Evolutionary conservation across 306 rosid genomes (phyloP).

Genomic region (Gastrolobium villosum): DNA sequence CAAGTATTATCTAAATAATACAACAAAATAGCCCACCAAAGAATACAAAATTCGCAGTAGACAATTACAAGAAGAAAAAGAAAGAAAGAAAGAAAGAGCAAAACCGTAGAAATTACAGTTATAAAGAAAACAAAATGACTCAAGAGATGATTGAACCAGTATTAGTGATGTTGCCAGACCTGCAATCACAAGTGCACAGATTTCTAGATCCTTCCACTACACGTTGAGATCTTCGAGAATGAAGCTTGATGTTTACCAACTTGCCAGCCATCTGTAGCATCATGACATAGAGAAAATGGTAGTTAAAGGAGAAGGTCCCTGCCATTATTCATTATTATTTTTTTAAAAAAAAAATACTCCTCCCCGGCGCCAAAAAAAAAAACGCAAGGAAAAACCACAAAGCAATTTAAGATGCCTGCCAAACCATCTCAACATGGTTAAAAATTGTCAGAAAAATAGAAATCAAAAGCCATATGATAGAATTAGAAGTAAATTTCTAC

Average conservation of each 20-base stretch:
- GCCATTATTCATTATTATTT: background rate
- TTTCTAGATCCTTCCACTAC: constrained; percentile 87
- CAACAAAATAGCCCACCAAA: constrained; percentile 40
- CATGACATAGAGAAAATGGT: background rate
- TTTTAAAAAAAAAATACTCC: too few species aligned
- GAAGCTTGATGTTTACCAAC: constrained; percentile 88
- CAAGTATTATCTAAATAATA: constrained; percentile 12
- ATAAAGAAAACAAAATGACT: constrained; percentile 16
- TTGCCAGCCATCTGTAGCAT: constrained; percentile 86
- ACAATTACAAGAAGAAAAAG: background rate
- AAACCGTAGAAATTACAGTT: constrained; percentile 32
- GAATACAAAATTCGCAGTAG: constrained; percentile 34
- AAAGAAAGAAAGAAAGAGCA: constrained; percentile 1
- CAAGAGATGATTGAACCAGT: constrained; percentile 44
- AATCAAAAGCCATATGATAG: constrained; percentile 1
- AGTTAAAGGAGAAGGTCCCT: constrained; percentile 13
- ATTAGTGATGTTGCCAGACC: constrained; percentile 59
- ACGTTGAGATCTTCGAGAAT: constrained; percentile 84
- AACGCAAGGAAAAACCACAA: too few species aligned
- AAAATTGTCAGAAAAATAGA: constrained; percentile 1
- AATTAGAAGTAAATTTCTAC: background rate
- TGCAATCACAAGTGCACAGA: constrained; percentile 83
- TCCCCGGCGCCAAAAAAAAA: too few species aligned
- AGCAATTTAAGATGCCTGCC: constrained; percentile 12
- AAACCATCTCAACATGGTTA: constrained; percentile 26